Evolutionary conservation across 129 eudicot genomes (phyloP).

Genomic region (Artemisia annua): DNA sequence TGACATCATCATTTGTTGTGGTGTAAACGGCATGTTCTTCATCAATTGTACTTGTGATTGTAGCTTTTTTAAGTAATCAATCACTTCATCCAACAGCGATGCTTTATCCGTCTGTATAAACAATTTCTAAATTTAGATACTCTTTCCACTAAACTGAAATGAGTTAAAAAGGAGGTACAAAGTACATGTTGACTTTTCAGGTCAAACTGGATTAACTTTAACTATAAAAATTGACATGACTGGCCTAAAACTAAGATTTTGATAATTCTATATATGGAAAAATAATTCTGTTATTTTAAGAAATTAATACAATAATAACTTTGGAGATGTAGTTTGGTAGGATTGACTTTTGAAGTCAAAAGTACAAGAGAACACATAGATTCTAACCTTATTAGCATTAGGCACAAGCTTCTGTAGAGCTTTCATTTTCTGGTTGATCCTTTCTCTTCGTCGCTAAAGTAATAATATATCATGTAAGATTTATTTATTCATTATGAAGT

Average conservation of each 20-base stretch:
- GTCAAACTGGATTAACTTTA: too few relatives aligned
- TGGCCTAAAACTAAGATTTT: background rate
- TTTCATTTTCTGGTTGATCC: conserved; percentile 93
- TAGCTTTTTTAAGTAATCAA: conserved; percentile 76
- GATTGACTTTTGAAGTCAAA: conserved; percentile 30
- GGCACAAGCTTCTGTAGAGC: conserved; percentile 89
- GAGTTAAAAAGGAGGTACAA: background rate
- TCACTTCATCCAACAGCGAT: conserved; percentile 92
- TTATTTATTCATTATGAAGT: background rate
- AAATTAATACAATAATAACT: background rate
- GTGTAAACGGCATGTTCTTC: conserved; percentile 65
- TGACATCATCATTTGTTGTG: conserved; percentile 58
- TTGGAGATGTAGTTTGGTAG: conserved; percentile 6
- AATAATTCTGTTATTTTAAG: background rate
- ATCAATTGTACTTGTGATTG: conserved; percentile 84
- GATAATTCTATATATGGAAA: background rate
- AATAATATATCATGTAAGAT: background rate
- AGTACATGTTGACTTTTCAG: conserved; percentile 24
- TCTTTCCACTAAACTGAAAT: background rate
- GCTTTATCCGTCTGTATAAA: conserved; percentile 83
- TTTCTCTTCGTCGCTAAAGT: conserved; percentile 70
- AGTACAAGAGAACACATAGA: background rate
- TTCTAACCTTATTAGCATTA: conserved; percentile 64
- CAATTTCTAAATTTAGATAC: conserved; percentile 25
- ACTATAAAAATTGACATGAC: too few relatives aligned